Percentiles rank a stretch among this genome's conserved stretches.
phyloP scores from a whole-genome alignment of 1,284 basidiomycete genomes.

The Marasmius oreades region DNA sequence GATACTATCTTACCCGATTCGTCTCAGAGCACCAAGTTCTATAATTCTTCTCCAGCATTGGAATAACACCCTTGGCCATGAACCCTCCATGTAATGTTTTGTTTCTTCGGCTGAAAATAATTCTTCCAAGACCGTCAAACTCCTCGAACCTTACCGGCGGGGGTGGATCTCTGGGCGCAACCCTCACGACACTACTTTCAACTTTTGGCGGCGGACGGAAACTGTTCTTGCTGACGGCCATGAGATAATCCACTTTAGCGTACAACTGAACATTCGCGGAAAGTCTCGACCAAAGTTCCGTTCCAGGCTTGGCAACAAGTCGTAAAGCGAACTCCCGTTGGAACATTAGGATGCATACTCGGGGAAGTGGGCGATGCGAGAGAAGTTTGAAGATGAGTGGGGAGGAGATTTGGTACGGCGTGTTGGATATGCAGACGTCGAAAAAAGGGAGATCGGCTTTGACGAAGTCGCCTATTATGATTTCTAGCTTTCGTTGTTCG shows the following conservation, averaged over 20 bases:
- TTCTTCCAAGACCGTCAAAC: constrained; percentile 86
- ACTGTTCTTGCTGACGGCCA: constrained; percentile 95
- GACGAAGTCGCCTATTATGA: constrained; percentile 96
- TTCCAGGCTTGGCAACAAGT: constrained; percentile 84
- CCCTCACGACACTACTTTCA: constrained; percentile 88
- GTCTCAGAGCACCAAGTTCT: constrained; percentile 91
- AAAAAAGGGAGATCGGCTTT: constrained; percentile 97
- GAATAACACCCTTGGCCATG: constrained; percentile 89
- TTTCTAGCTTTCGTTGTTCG: constrained; percentile 91
- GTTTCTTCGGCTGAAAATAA: constrained; percentile 88
- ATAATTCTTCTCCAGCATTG: constrained; percentile 94
- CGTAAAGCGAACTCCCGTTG: constrained; percentile 97
- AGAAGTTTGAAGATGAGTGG: constrained; percentile 96
- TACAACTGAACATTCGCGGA: constrained; percentile 97
- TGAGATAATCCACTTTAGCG: constrained; percentile 92
- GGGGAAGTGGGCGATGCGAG: constrained; percentile 92
- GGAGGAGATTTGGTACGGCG: constrained; percentile 98
- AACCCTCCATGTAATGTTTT: constrained; percentile 90
- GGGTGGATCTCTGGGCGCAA: constrained; percentile 92
- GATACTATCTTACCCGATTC: constrained; percentile 51
- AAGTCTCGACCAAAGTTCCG: constrained; percentile 90
- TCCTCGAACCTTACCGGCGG: constrained; percentile 96
- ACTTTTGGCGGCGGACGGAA: constrained; percentile 97
- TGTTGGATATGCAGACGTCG: constrained; percentile 99
- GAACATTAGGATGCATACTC: constrained; percentile 98